Evolutionary conservation across 495 filamentous ascomycete species (phyloP).

Genomic region (Xylaria venustula): DNA sequence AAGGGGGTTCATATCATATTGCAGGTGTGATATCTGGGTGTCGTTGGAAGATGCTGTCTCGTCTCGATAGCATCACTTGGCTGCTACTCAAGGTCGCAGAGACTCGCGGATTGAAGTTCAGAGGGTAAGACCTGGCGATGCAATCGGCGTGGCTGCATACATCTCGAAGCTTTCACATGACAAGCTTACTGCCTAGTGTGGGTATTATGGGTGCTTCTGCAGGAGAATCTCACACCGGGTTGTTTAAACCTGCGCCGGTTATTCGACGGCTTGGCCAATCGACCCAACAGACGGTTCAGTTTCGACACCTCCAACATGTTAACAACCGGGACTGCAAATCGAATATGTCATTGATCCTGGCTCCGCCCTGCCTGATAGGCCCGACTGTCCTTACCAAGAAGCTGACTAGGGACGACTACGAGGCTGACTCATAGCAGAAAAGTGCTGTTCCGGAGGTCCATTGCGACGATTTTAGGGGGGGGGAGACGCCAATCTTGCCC

Average conservation of each 20-base stretch:
- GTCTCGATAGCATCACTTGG: slow-evolving; percentile 8
- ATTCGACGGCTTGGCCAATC: slow-evolving; percentile 24
- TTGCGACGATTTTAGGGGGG: not conserved
- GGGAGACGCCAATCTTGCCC: not conserved
- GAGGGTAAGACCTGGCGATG: slow-evolving; percentile 14
- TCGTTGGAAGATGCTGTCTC: not conserved
- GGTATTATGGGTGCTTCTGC: slow-evolving; percentile 4
- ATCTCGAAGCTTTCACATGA: slow-evolving; percentile 26
- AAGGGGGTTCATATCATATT: not conserved
- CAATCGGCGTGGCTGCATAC: slow-evolving; percentile 12
- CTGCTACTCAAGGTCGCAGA: slow-evolving; percentile 10
- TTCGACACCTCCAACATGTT: slow-evolving; percentile 1
- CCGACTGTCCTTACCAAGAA: slow-evolving; percentile 8
- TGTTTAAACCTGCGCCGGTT: slow-evolving; percentile 29
- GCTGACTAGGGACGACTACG: slow-evolving; percentile 6
- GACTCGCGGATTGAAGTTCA: not conserved
- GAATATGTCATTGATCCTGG: slow-evolving; percentile 2
- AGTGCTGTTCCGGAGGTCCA: not conserved
- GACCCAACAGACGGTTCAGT: slow-evolving; percentile 6
- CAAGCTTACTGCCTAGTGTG: not conserved
- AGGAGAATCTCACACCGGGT: slow-evolving; percentile 33
- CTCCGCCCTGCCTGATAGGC: slow-evolving; percentile 8
- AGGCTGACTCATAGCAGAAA: slow-evolving; percentile 8
- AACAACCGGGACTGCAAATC: slow-evolving; percentile 9
- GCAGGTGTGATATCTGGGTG: not conserved